Evolutionary conservation across 2,329 filamentous ascomycete genomes (phyloP).

Genomic region (Venturia nashicola): DNA sequence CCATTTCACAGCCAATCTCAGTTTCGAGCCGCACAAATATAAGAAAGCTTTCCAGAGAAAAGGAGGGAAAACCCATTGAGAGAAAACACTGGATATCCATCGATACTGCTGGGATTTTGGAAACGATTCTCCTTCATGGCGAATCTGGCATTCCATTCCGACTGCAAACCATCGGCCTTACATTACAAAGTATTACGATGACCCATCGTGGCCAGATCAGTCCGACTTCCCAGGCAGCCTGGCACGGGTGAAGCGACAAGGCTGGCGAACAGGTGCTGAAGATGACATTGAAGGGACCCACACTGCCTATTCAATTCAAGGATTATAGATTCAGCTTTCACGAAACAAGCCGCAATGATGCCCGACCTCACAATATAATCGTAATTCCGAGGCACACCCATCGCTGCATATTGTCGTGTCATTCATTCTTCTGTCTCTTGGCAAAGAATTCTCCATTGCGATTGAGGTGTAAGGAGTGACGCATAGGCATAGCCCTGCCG

Average conservation of each 20-base stretch:
- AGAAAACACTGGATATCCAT: neutral
- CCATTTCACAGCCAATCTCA: neutral
- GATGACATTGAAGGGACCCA: neutral
- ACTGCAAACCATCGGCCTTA: neutral
- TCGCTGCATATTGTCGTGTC: neutral
- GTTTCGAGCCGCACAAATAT: neutral
- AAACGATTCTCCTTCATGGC: neutral
- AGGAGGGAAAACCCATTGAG: neutral
- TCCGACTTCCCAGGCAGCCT: neutral
- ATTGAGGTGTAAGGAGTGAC: conserved; percentile 2
- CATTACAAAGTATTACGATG: neutral
- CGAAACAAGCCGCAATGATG: neutral
- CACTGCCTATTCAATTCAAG: neutral
- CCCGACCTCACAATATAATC: neutral
- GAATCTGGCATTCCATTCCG: neutral
- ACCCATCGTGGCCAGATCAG: neutral
- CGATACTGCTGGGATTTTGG: neutral
- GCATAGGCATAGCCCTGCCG: conserved; percentile 4
- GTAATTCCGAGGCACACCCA: neutral
- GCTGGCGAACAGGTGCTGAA: neutral
- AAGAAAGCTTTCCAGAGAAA: neutral
- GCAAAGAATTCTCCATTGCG: neutral
- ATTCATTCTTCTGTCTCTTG: neutral
- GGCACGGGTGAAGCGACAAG: neutral
- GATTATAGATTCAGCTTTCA: neutral